Evolutionary conservation across 345 rosid species (phyloP), one percentile per base, ranked within the genome.

Genomic region (Acer negundo): DNA sequence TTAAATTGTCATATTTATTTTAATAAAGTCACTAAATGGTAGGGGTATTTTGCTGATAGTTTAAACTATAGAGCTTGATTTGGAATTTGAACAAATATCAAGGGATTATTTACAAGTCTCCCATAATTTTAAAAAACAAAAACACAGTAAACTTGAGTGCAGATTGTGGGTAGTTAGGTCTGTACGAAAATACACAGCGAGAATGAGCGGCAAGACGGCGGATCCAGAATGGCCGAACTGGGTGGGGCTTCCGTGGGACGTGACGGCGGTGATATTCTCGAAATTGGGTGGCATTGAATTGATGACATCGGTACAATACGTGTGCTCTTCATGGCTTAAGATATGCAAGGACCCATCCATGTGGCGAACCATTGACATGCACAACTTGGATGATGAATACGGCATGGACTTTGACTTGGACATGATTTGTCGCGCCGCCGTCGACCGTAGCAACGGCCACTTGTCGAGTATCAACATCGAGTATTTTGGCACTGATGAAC

Each of bases 361-460:
- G 83, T 91, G 94, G 89, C 76, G 83, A 9, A 61, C 68, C 65
- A 81, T 91, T 71, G 86, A 88, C 70, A 81, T 89, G 84, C 66
- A 11, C 35, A 71, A 73, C 38, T 28, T 0, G 1, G 77, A 42
- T 17, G 61, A 71, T 74, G 17, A 0, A 13, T n/a, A n/a, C 24
- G 70, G 3, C 3, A 8, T 55, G 72, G 72, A 76, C 0, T 5
- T 11, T n/a, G 76, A 70, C 67, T 17, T 71, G 42, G 85, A 63
- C 13, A 58, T 17, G 40, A 63, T 91, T 70, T 90, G 86, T 49
- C 75, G 80, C 70, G 67, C 72, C 47, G 95, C 94, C 4, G 79
- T 92, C 55, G 91, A 92, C 76, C 88, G 86, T 13, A 88, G 95
- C 81, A 56, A 31, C 6, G 94, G 94, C n/a, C 82, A 73, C 4